These are phyloP conservation scores for Apiotrichum sp. DNA, from an alignment of 1,284 basidiomycete species.

Conservation along the genomic window DNA sequence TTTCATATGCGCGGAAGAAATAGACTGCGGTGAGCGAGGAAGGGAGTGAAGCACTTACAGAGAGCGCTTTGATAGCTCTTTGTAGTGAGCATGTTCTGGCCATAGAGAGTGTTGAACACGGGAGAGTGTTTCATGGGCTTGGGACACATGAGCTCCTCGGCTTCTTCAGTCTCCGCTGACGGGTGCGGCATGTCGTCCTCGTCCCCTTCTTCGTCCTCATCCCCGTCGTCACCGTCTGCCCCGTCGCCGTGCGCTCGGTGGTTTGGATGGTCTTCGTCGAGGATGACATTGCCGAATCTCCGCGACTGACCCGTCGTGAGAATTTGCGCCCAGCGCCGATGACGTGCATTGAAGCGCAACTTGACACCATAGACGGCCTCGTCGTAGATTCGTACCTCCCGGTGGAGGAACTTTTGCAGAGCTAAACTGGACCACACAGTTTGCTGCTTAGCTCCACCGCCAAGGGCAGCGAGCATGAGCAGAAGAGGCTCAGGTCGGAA, in stretches of 20 bases:
- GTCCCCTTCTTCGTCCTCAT: slow-evolving; percentile 11
- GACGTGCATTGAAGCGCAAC: slow-evolving; percentile 17
- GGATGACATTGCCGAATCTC: slow-evolving; percentile 20
- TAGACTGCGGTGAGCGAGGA: slow-evolving; percentile 58
- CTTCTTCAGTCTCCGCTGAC: background rate
- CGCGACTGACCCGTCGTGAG: slow-evolving; percentile 19
- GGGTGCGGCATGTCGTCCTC: slow-evolving; percentile 1
- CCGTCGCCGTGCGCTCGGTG: background rate
- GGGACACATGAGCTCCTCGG: slow-evolving; percentile 19
- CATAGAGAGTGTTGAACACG: slow-evolving; percentile 71
- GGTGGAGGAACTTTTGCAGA: slow-evolving; percentile 70
- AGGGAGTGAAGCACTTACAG: slow-evolving; percentile 54
- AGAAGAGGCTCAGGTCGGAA: slow-evolving; percentile 59
- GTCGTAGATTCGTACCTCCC: slow-evolving; percentile 66
- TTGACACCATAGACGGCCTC: slow-evolving; percentile 59
- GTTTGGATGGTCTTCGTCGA: slow-evolving; percentile 5
- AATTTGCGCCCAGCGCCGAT: slow-evolving; percentile 40
- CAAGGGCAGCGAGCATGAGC: slow-evolving; percentile 62
- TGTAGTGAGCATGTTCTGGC: slow-evolving; percentile 73
- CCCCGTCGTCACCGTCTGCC: slow-evolving; percentile 18
- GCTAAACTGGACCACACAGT: slow-evolving; percentile 67
- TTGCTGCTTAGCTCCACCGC: slow-evolving; percentile 58
- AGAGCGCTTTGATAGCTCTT: slow-evolving; percentile 86
- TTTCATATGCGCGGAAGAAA: slow-evolving; percentile 77
- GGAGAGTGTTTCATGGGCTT: slow-evolving; percentile 68